phyloP scores from a whole-genome alignment of 2,329 filamentous ascomycete species.

The Cladophialophora psammophila region DNA sequence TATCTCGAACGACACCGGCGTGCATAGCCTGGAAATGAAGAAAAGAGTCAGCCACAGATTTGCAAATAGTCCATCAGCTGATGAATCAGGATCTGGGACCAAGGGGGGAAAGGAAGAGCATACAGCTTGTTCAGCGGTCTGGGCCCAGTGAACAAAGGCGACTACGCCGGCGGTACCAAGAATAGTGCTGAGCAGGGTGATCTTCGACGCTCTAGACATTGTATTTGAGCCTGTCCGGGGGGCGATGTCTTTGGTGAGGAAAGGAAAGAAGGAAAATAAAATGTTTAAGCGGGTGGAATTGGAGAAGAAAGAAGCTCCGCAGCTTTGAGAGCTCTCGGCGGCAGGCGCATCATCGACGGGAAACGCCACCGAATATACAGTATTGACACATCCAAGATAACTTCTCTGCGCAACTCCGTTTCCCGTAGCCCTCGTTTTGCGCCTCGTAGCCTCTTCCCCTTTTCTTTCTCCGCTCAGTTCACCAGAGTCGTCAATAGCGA shows the following conservation, averaged over 20 bases:
- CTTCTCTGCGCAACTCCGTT: background rate
- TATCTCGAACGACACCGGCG: constrained; percentile 87
- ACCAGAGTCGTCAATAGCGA: constrained; percentile 23
- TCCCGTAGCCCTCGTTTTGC: background rate
- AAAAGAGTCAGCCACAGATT: constrained; percentile 7
- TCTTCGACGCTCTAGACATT: constrained; percentile 91
- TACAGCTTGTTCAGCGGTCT: constrained; percentile 83
- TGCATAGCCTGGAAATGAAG: constrained; percentile 77
- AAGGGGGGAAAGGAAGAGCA: constrained; percentile 44
- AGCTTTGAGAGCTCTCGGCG: constrained; percentile 30
- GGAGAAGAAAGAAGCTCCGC: constrained; percentile 25
- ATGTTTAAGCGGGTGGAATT: constrained; percentile 25
- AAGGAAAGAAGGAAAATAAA: constrained; percentile 7
- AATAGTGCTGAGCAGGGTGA: constrained; percentile 81
- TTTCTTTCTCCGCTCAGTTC: background rate
- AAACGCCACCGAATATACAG: background rate
- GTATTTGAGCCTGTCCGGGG: background rate
- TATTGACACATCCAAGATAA: background rate
- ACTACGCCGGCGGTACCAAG: constrained; percentile 79
- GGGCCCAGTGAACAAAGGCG: constrained; percentile 86
- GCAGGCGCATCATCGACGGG: constrained; percentile 25
- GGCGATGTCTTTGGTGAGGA: background rate
- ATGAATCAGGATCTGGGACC: background rate
- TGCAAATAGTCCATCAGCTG: background rate
- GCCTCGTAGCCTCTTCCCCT: background rate